A percentile compares a stretch with the other conserved stretches of the same genome.
phyloP scores from a whole-genome alignment of 129 eudicot genomes.

The Daucus carota region DH1_v3.0 NC_030386.2:7916501-7917000 shows the following conservation, averaged over 20 bases:
- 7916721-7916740: neutral
- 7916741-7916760: neutral
- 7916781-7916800: neutral
- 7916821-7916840: neutral
- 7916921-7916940: conserved; percentile 67
- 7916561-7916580: neutral
- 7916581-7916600: conserved; percentile 2
- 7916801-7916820: neutral
- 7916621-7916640: neutral
- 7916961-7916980: conserved; percentile 66
- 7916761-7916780: neutral
- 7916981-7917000: conserved; percentile 80
- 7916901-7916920: conserved; percentile 82
- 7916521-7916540: neutral
- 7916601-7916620: neutral
- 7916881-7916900: conserved; percentile 42
- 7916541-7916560: neutral
- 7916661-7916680: neutral
- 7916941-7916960: conserved; percentile 65
- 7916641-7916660: neutral
- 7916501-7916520: neutral
- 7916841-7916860: neutral
- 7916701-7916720: neutral
- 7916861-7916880: neutral
- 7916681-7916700: neutral